Percentiles rank a stretch among this genome's conserved stretches.
These are phyloP conservation scores for Suillus hirtellus DNA, from an alignment of 768 basidiomycete species.

Conservation along the genomic window DNA sequence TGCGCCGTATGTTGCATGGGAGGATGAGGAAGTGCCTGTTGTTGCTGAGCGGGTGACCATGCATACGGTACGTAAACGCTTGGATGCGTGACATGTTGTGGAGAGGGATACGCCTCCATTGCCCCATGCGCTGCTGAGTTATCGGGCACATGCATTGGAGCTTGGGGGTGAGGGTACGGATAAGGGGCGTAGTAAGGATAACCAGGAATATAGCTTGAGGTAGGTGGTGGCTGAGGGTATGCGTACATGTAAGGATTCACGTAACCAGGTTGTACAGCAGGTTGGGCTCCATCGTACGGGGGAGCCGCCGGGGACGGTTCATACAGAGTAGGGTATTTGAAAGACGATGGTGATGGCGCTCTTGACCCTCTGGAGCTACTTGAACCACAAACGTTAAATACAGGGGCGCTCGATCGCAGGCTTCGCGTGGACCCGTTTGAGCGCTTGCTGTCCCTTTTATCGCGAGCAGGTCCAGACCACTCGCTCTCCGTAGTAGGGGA, in stretches of 20 bases:
- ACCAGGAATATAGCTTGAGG: slow-evolving; percentile 40
- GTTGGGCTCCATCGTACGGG: slow-evolving; percentile 33
- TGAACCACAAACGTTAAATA: slow-evolving; percentile 52
- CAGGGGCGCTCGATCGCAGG: slow-evolving; percentile 50
- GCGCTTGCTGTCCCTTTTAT: slow-evolving; percentile 55
- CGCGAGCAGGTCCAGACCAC: slow-evolving; percentile 65
- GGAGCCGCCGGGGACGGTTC: slow-evolving; percentile 47
- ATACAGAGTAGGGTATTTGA: slow-evolving; percentile 73
- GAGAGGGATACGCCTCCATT: slow-evolving; percentile 34
- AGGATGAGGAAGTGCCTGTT: slow-evolving; percentile 37
- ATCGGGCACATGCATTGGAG: slow-evolving; percentile 41
- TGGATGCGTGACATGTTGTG: slow-evolving; percentile 34
- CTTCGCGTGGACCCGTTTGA: slow-evolving; percentile 62
- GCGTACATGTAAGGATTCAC: slow-evolving; percentile 38
- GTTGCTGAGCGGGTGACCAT: slow-evolving; percentile 31
- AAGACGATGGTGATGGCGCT: slow-evolving; percentile 70
- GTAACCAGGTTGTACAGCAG: slow-evolving; percentile 32
- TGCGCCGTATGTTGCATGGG: slow-evolving; percentile 42
- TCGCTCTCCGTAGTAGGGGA: slow-evolving; percentile 82
- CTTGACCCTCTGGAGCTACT: slow-evolving; percentile 70
- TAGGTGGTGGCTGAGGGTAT: slow-evolving; percentile 41
- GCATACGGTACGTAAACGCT: slow-evolving; percentile 31
- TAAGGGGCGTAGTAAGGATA: slow-evolving; percentile 49
- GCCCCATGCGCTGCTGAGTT: slow-evolving; percentile 26
- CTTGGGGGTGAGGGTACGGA: slow-evolving; percentile 49